Conservation (phyloP, 208 protist species). For the Leishmania amazonensis region DNA sequence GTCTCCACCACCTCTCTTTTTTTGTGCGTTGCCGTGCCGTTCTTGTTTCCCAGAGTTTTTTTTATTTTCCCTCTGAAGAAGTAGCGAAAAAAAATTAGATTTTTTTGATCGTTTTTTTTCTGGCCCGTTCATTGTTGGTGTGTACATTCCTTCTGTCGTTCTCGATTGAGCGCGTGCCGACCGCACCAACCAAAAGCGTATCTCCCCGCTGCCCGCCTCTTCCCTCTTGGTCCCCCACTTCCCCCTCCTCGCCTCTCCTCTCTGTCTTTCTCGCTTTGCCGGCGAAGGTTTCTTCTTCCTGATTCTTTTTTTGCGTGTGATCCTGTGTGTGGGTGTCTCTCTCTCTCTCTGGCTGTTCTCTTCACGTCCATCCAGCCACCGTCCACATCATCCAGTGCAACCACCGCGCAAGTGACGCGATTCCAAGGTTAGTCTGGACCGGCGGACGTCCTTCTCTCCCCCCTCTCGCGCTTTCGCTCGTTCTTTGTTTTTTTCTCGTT, state of each 20-base stretch:
- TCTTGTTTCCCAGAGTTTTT: not conserved
- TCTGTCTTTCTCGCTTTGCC: not conserved
- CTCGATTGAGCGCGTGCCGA: not conserved
- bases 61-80: not conserved
- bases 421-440: not conserved
- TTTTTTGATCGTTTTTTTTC: not conserved
- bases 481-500: too few species aligned
- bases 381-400: not conserved
- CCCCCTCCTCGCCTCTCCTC: not conserved
- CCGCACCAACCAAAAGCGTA: not conserved
- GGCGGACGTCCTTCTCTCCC: not conserved
- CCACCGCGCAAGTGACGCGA: not conserved
- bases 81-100: too few species aligned
- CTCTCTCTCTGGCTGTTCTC: not conserved
- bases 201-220: not conserved
- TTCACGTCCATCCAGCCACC: not conserved
- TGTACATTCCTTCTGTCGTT: not conserved
- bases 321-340: not conserved
- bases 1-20: too few species aligned
- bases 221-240: not conserved
- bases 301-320: not conserved
- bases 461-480: not conserved
- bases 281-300: too few species aligned
- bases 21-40: too few species aligned
- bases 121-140: not conserved